These are phyloP conservation scores for Colletotrichum melonis DNA, from an alignment of 2,329 filamentous ascomycete species.

Conservation along the genomic window DNA sequence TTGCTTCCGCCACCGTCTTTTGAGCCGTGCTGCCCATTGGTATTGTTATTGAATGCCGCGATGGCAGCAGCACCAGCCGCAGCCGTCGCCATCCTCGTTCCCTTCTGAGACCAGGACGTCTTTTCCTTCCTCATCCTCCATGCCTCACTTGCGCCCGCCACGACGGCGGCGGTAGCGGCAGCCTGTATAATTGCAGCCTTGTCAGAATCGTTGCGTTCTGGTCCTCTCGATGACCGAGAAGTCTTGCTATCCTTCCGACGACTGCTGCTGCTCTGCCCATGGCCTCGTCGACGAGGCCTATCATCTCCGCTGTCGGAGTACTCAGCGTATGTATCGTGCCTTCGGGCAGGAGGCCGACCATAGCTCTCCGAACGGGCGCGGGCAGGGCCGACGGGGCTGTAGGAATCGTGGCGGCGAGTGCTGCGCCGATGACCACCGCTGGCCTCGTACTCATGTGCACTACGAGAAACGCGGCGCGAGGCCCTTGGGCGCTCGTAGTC, in stretches of 20 bases:
- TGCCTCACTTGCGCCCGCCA: constrained; percentile 31
- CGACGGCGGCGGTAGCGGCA: constrained; percentile 31
- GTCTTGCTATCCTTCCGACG: constrained; percentile 2
- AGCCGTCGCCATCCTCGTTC: constrained; percentile 30
- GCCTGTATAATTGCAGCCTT: constrained; percentile 30
- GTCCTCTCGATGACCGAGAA: background rate
- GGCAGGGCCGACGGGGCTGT: constrained; percentile 2
- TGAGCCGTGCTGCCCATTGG: background rate
- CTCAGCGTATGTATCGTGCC: constrained; percentile 21
- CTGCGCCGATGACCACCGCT: constrained; percentile 6
- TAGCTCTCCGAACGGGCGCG: constrained; percentile 26
- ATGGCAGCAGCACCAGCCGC: constrained; percentile 36
- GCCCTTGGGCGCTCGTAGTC: constrained; percentile 13
- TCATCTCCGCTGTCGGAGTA: constrained; percentile 29
- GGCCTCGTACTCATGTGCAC: constrained; percentile 11
- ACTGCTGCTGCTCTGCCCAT: background rate
- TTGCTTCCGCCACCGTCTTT: constrained; percentile 9
- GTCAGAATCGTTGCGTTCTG: background rate
- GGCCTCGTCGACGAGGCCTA: background rate
- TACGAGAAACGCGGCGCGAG: constrained; percentile 19
- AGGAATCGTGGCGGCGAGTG: background rate
- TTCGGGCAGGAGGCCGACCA: background rate
- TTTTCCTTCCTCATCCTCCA: constrained; percentile 35
- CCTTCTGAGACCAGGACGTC: constrained; percentile 32
- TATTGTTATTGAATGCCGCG: constrained; percentile 32